Evolutionary conservation across 2,329 filamentous ascomycete genomes (phyloP).

Genomic region (Clonostachys rhizophaga): DNA sequence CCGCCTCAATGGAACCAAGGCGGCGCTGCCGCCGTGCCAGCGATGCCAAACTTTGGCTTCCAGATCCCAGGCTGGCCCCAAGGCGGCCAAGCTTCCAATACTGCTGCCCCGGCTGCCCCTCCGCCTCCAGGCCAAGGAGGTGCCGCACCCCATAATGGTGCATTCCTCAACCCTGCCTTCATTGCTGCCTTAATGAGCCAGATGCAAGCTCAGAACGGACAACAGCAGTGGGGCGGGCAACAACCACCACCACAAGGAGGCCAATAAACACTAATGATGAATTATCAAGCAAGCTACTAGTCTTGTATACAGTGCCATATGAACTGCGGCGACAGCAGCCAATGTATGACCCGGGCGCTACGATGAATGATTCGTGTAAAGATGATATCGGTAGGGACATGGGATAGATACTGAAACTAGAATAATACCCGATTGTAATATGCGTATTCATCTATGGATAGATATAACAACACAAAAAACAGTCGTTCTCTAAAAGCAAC

Average conservation of each 20-base stretch:
- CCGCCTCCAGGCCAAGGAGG: slow-evolving; percentile 18
- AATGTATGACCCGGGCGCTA: no score
- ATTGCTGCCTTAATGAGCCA: slow-evolving; percentile 44
- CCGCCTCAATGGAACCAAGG: slow-evolving; percentile 8
- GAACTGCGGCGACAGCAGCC: no score
- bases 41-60: slow-evolving; percentile 30
- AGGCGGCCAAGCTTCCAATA: neutral
- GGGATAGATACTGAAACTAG: no score
- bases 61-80: slow-evolving; percentile 31
- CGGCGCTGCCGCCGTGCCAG: slow-evolving; percentile 7
- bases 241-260: slow-evolving; percentile 16
- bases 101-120: slow-evolving; percentile 11
- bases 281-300: no score
- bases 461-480: no score
- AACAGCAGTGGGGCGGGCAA: slow-evolving; percentile 18
- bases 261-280: slow-evolving; percentile 7
- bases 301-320: neutral
- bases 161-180: slow-evolving; percentile 55
- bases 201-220: slow-evolving; percentile 26
- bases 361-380: neutral
- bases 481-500: no score
- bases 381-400: neutral
- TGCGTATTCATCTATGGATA: no score
- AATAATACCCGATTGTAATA: no score
- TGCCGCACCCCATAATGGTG: slow-evolving; percentile 5